Evolutionary conservation across 225 moss, liverwort and hornwort genomes (phyloP).

Genomic region (Physcomitrium patens): DNA sequence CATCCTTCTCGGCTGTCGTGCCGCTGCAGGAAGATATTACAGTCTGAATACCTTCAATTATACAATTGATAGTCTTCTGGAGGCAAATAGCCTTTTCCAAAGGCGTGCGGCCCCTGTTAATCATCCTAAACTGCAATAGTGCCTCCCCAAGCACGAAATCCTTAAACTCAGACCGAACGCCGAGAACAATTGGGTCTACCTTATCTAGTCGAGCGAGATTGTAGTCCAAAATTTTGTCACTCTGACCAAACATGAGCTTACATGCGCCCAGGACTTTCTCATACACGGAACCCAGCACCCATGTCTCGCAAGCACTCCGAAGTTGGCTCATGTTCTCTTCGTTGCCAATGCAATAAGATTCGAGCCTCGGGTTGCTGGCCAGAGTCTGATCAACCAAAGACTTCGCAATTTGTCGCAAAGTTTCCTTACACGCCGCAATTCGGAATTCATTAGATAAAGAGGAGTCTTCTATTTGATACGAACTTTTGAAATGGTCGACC

Average conservation of each 20-base stretch:
- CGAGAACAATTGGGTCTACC: conserved; percentile 59
- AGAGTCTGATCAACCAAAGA: conserved; percentile 60
- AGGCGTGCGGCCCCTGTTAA: conserved; percentile 57
- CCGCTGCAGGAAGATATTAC: conserved; percentile 61
- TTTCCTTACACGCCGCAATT: conserved; percentile 65
- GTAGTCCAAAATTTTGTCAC: conserved; percentile 53
- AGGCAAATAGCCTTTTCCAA: conserved; percentile 64
- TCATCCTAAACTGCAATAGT: conserved; percentile 54
- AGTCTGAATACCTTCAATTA: conserved; percentile 61
- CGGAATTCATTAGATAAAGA: conserved; percentile 58
- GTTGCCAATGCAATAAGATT: conserved; percentile 30
- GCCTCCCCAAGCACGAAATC: conserved; percentile 67
- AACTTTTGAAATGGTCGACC: conserved; percentile 74
- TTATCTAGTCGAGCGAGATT: conserved; percentile 50
- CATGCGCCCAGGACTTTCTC: conserved; percentile 72
- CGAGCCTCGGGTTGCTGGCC: conserved; percentile 51
- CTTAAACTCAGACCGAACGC: conserved; percentile 60
- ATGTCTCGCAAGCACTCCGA: conserved; percentile 64
- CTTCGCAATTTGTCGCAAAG: conserved; percentile 54
- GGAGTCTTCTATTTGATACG: conserved; percentile 65
- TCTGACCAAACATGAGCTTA: conserved; percentile 68
- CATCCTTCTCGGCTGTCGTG: conserved; percentile 58
- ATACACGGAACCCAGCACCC: conserved; percentile 61
- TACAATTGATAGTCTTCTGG: conserved; percentile 61
- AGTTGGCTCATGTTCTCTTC: conserved; percentile 45